A percentile compares a stretch with the other conserved stretches of the same genome.
Evolutionary conservation across 495 filamentous ascomycete species (phyloP).

Genomic region (Penicillium arizonense): DNA sequence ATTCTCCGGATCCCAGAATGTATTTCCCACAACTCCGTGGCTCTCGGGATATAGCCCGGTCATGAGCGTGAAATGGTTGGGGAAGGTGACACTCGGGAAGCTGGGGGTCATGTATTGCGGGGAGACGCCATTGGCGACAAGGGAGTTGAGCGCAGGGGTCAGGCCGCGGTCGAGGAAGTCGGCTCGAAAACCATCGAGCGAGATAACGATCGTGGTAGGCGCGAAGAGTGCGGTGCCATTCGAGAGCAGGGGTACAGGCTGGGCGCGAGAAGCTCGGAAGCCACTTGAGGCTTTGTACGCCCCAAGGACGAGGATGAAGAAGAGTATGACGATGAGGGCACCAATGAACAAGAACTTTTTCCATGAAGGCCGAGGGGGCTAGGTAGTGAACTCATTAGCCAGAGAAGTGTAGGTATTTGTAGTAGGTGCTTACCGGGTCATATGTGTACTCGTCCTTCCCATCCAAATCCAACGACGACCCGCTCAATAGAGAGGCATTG

Average conservation of each 20-base stretch:
- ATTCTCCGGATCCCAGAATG: conserved; percentile 81
- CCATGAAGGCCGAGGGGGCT: conserved; percentile 27
- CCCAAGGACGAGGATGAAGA: conserved; percentile 51
- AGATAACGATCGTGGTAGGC: conserved; percentile 91
- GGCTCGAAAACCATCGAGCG: conserved; percentile 94
- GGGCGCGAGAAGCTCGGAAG: conserved; percentile 26
- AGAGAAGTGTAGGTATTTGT: not conserved
- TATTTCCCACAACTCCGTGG: conserved; percentile 92
- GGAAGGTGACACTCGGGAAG: conserved; percentile 96
- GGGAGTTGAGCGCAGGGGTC: conserved; percentile 76
- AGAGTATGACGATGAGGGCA: conserved; percentile 43
- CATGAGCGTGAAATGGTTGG: conserved; percentile 94
- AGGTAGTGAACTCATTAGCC: not conserved
- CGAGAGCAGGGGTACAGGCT: conserved; percentile 26
- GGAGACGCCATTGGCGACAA: conserved; percentile 81
- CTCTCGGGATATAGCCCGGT: conserved; percentile 91
- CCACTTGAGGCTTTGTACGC: conserved; percentile 52
- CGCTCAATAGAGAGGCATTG: conserved; percentile 45
- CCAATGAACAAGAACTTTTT: conserved; percentile 33
- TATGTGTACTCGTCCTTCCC: conserved; percentile 30
- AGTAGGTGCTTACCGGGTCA: conserved; percentile 23
- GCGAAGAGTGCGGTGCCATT: conserved; percentile 79
- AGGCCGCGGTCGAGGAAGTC: conserved; percentile 84
- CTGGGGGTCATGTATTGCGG: conserved; percentile 88
- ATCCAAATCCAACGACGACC: conserved; percentile 45